Base-by-base conservation (phyloP, 176 grass and related monocot genomes). In the Phyllostachys edulis region DNA sequence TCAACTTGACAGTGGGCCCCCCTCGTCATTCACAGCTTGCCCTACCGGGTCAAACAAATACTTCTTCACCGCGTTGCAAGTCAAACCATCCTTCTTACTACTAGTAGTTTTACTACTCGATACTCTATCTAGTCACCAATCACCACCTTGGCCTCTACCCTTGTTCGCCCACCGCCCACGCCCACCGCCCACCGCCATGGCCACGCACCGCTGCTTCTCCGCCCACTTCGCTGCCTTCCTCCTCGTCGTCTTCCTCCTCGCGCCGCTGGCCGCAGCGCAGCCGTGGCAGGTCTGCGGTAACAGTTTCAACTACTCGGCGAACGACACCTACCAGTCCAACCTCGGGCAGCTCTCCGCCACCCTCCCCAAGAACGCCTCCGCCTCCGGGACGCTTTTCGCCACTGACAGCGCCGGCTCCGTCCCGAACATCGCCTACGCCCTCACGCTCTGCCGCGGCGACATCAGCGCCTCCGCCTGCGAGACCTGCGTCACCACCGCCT, bases 381-480 rank as follows among this genome's bases (percentile, higher is more conserved):
- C 57, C 46, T 32, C 77, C 11, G 3, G 32, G 2, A 18, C 47
- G 6, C 89, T 87, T 52, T 94, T 84, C 80, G 60, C 69, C 6
- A 63, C 8, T 24, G 62, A 6, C 17, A 60, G n/a, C 24, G 51
- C 29, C 26, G 89, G 92, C 45, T 0, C 39, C 5, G 36, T 21
- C 7, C 85, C 90, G 0, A 50, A 89, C 39, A 74, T 71, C 29
- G 74, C 36, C 76, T 82, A 56, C 78, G 87, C 76, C n/a, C 80
- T 85, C 11, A 39, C 63, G 20, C 60, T 83, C 47, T 94, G 92
- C 87, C 90, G 81, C 24, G 81, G 81, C 62, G 92, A 91, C 45
- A 32, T 47, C 55, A 80, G 59, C 85, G 5, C 47, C 4, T 69
- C 75, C 38, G 4, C 4, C 18, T 94, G 92, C 66, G 12, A 18